phyloP scores from a whole-genome alignment of 306 rosid genomes.

The Vachellia collinsii region DNA sequence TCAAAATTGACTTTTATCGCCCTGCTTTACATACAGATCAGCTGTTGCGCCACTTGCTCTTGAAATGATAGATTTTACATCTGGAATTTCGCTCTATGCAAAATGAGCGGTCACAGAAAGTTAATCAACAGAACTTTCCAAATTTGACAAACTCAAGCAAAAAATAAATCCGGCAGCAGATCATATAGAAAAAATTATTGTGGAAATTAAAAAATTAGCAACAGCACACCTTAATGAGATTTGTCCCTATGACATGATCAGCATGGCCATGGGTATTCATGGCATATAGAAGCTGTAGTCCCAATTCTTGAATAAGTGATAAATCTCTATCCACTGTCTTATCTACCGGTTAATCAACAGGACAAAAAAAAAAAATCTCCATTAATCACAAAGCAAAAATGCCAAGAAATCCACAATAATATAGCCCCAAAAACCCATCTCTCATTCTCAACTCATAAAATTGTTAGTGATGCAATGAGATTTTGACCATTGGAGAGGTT shows the following conservation, averaged over 20 bases:
- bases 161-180: not conserved
- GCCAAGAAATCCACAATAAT: conserved; percentile 8
- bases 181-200: not conserved
- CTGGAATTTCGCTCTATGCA: conserved; percentile 64
- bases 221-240: conserved; percentile 67
- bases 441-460: too few relatives aligned
- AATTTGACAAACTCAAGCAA: not conserved
- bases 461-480: too few relatives aligned
- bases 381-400: conserved; percentile 3
- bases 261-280: conserved; percentile 96
- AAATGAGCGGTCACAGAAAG: conserved; percentile 19
- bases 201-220: conserved; percentile 10
- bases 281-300: conserved; percentile 74
- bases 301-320: conserved; percentile 64
- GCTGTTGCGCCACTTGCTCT: conserved; percentile 86
- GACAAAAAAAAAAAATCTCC: conserved; percentile 14
- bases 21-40: conserved; percentile 60
- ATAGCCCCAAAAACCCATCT: conserved; percentile 9
- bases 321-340: conserved; percentile 87
- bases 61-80: conserved; percentile 79
- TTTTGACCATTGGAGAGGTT: too few relatives aligned
- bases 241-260: conserved; percentile 94
- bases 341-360: conserved; percentile 99
- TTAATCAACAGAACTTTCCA: not conserved
- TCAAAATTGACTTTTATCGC: conserved; percentile 72